Conservation (phyloP, 1,284 basidiomycete species). For the Fomitopsis palustris region DNA sequence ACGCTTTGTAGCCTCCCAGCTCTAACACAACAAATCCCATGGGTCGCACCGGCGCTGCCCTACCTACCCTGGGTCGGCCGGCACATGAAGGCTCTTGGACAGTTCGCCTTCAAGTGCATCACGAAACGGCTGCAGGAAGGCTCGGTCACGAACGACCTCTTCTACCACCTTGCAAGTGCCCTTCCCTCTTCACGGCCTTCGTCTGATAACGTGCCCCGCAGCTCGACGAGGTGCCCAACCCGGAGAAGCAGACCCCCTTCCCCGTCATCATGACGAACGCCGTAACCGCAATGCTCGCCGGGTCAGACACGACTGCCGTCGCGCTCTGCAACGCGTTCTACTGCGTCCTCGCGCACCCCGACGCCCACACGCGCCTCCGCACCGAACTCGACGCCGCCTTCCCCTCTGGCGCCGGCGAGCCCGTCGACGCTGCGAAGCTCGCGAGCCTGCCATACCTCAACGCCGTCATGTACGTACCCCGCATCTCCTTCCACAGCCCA, state of each 20-base stretch:
- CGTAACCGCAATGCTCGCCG: slow-evolving; percentile 51
- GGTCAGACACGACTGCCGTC: slow-evolving; percentile 54
- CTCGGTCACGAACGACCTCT: slow-evolving; percentile 43
- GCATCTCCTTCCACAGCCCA: neutral
- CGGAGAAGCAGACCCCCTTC: slow-evolving; percentile 33
- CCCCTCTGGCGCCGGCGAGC: slow-evolving; percentile 20
- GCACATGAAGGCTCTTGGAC: slow-evolving; percentile 3
- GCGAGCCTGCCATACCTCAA: slow-evolving; percentile 27
- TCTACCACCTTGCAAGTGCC: slow-evolving; percentile 37
- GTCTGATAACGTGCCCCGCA: slow-evolving; percentile 25
- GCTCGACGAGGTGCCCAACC: slow-evolving; percentile 42
- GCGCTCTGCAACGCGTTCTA: slow-evolving; percentile 45
- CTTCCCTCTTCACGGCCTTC: neutral
- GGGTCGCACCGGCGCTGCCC: neutral
- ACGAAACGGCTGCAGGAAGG: slow-evolving; percentile 11
- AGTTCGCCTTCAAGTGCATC: slow-evolving; percentile 2
- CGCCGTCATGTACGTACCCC: slow-evolving; percentile 25
- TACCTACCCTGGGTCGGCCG: slow-evolving; percentile 1
- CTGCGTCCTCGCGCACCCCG: slow-evolving; percentile 42
- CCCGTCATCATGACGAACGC: slow-evolving; percentile 41
- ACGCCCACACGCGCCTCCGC: slow-evolving; percentile 41
- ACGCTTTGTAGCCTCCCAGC: neutral
- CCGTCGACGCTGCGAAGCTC: slow-evolving; percentile 18
- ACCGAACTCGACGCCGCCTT: slow-evolving; percentile 42
- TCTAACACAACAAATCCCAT: slow-evolving; percentile 7